phyloP scores from a whole-genome alignment of 345 rosid species.

The Populus euphratica region DNA sequence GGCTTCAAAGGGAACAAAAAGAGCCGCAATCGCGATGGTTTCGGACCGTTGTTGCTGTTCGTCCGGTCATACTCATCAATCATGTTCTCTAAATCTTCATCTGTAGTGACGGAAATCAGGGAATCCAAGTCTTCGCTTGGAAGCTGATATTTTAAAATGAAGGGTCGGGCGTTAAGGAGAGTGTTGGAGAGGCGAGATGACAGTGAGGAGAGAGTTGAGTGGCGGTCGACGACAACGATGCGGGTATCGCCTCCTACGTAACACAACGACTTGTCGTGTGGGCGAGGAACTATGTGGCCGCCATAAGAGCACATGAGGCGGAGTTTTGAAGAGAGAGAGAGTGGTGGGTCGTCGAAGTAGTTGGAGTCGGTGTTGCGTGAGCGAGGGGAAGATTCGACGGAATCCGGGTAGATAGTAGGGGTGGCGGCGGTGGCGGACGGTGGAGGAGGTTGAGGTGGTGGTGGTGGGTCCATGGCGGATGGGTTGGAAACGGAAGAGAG shows the following conservation, averaged over 20 bases:
- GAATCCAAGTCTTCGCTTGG: conserved; percentile 95
- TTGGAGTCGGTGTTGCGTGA: conserved; percentile 67
- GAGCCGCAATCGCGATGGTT: conserved; percentile 61
- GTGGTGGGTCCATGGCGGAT: conserved; percentile 21
- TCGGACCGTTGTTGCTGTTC: conserved; percentile 34
- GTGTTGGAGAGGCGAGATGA: conserved; percentile 56
- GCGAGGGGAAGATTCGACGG: conserved; percentile 71
- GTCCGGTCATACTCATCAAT: conserved; percentile 92
- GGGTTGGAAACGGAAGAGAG: conserved; percentile 1
- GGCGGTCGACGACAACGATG: conserved; percentile 79
- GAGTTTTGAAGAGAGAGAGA: conserved; percentile 49
- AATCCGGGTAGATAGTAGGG: conserved; percentile 39
- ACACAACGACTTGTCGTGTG: conserved; percentile 82
- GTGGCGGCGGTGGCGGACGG: not conserved
- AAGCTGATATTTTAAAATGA: conserved; percentile 87
- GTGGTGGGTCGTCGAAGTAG: conserved; percentile 52
- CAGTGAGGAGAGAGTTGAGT: conserved; percentile 54
- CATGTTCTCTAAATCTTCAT: conserved; percentile 95
- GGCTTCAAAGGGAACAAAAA: conserved; percentile 37
- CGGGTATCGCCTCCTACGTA: conserved; percentile 92
- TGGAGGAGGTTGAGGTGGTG: conserved; percentile 19
- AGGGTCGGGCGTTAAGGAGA: conserved; percentile 56
- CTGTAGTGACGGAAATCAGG: conserved; percentile 82
- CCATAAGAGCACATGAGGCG: conserved; percentile 95
- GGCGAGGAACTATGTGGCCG: conserved; percentile 85